Evolutionary conservation across 768 basidiomycete genomes (phyloP), one percentile per base, ranked within the genome.

Genomic region (Tricholoma flavovirens): DNA sequence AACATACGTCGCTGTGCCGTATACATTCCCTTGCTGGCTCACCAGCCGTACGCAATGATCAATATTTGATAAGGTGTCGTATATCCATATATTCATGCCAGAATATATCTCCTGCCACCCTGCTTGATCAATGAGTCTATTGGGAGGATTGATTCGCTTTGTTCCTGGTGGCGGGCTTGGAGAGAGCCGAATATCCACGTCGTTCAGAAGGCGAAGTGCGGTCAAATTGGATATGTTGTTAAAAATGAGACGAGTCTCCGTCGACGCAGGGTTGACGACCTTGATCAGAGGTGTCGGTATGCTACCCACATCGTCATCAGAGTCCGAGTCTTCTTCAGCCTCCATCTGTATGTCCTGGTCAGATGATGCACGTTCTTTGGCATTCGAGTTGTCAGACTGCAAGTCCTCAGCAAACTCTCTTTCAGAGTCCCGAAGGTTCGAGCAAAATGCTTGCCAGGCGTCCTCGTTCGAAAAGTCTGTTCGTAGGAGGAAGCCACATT

Each of bases 1-100:
- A 17, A 78, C 86, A 68, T 65, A 89, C 88, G 88, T 88, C 53
- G 88, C 89, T 29, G 87, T 87, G 26, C 88, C 87, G 62, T 90
- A 90, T 59, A 83, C 68, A 59, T 83, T 80, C n/a, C 81, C 78
- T 53, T 72, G 64, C 59, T 79, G 80, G 63, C 77, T 82, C 9
- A 92, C 80, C n/a, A 87, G 72, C 48, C 88, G 77, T 52, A 78
- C 84, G 58, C 83, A 87, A 58, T 80, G 79, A 67, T 91, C 88
- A 12, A 51, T 54, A 63, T 88, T 87, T 9, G 88, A 89, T 60
- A 69, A 71, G 6, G 73, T 62, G 63, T 91, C 89, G 64, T 90
- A 92, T 51, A 91, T 77, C 90, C 90, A 91, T 21, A 91, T 61
- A 30, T 75, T 79, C 61, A 81, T 79, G 10, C 90, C 89, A 3